Base-by-base conservation (phyloP, 2,329 filamentous ascomycete genomes). In the Diplocarpon rosae region DNA sequence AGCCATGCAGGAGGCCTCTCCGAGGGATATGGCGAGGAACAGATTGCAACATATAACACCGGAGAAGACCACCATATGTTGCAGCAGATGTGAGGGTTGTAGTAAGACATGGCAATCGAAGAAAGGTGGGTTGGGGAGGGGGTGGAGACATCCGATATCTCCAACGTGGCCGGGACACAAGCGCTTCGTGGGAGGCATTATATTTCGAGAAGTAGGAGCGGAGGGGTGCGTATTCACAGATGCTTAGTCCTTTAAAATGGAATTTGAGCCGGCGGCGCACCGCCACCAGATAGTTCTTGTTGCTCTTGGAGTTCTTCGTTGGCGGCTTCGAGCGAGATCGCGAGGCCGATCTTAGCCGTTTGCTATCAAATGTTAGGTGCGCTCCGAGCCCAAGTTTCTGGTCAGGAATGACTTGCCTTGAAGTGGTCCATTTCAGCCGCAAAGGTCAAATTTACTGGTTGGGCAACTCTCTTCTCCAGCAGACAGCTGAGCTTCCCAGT, bases 381-480 rank as follows among this genome's bases (percentile, higher is more conserved):
- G 32, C 31, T 24, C 2, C 4, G 31, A 13, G 15, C 11, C 30
- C 24, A 8, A 12, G 31, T 37, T 38, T 17, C 17, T 20, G 30
- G 12, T 38, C 17, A 17, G 24, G 30, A 11, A 41, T 11, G 37
- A 73, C 85, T 65, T 76, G 95, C 92, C 72, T 89, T 89, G 59
- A 81, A 79, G 69, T 98, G 90, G 68, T 98, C 92, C 61, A 98
- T 86, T 64, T 96, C 92, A 56, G 89, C 90, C 44, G 89, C 87
- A 68, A 98, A 95, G 46, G 89, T 94, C 69, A 98, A 79, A 65
- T 83, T 84, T 47, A 98, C 88, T 24, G 89, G 85, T 52, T 88
- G 87, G 27, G 88, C 88, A 60, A 98, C 85, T 61, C 88, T 83
- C 80, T 95, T 96, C 75, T 98, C 92, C 56, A 96, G 70, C 60